Evolutionary conservation across 495 filamentous ascomycete genomes (phyloP).

Genomic region (Lepidopterella palustris): DNA sequence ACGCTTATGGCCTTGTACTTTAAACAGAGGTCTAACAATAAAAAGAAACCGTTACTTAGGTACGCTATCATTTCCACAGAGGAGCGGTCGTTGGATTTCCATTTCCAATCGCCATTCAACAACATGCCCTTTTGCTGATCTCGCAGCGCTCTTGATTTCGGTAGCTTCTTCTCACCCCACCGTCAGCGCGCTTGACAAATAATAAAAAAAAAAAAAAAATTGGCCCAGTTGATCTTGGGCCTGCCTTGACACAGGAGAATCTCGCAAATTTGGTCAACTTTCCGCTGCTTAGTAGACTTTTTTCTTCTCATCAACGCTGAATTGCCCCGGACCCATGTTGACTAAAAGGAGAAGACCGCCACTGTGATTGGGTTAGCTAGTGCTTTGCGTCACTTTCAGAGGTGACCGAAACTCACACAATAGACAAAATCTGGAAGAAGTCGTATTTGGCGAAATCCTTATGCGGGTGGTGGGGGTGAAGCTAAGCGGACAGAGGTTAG

Average conservation of each 20-base stretch:
- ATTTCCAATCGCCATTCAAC: neutral
- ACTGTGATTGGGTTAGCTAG: constrained; percentile 37
- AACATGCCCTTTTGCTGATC: neutral
- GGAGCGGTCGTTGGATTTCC: neutral
- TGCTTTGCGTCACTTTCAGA: neutral
- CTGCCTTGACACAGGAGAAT: neutral
- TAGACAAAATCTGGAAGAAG: constrained; percentile 99
- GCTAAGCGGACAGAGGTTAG: constrained; percentile 47
- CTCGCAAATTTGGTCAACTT: neutral
- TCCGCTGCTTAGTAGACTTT: constrained; percentile 76
- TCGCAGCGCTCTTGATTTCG: neutral
- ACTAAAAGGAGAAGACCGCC: constrained; percentile 90
- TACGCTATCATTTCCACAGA: neutral
- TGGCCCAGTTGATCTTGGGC: too few species aligned
- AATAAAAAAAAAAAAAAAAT: too few species aligned
- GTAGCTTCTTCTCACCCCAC: neutral
- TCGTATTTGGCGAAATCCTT: constrained; percentile 99
- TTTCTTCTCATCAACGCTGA: constrained; percentile 99
- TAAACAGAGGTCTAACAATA: too few species aligned
- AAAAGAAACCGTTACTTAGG: too few species aligned
- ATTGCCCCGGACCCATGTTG: constrained; percentile 96
- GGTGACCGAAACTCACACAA: constrained; percentile 59
- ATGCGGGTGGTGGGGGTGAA: constrained; percentile 96
- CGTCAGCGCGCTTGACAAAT: too few species aligned
- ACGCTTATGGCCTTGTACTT: too few species aligned